Evolutionary conservation across 2,329 filamentous ascomycete genomes (phyloP).

Genomic region (Scedosporium aurantiacum): DNA sequence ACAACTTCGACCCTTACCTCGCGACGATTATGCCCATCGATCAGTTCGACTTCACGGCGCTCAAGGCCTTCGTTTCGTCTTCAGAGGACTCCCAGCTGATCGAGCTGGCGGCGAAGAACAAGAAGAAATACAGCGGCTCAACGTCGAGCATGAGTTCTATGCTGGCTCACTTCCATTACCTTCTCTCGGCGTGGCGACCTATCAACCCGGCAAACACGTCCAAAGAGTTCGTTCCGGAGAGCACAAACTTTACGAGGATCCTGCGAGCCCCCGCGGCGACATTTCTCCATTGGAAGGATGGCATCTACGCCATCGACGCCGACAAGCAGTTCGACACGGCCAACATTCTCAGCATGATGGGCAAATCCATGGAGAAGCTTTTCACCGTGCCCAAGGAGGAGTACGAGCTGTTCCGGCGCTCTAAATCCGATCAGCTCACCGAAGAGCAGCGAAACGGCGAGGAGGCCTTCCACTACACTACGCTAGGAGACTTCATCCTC

Average conservation of each 20-base stretch:
- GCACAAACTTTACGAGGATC: slow-evolving; percentile 59
- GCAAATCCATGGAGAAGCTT: slow-evolving; percentile 93
- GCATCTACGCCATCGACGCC: slow-evolving; percentile 86
- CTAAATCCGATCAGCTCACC: slow-evolving; percentile 54
- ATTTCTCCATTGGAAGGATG: slow-evolving; percentile 73
- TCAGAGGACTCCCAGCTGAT: slow-evolving; percentile 68
- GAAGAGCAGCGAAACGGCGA: slow-evolving; percentile 60
- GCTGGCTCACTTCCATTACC: slow-evolving; percentile 82
- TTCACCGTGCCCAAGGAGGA: slow-evolving; percentile 72
- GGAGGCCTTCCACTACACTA: slow-evolving; percentile 82
- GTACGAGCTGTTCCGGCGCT: slow-evolving; percentile 73
- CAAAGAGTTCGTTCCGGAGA: slow-evolving; percentile 49
- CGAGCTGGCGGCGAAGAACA: slow-evolving; percentile 52
- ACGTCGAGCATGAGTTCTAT: slow-evolving; percentile 93
- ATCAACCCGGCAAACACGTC: slow-evolving; percentile 60
- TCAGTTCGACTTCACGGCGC: slow-evolving; percentile 82
- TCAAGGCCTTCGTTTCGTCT: slow-evolving; percentile 83
- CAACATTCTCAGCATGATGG: slow-evolving; percentile 82
- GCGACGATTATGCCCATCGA: slow-evolving; percentile 83
- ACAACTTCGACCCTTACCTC: slow-evolving; percentile 94
- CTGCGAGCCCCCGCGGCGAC: slow-evolving; percentile 64
- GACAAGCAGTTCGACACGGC: slow-evolving; percentile 84
- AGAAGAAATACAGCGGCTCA: slow-evolving; percentile 80
- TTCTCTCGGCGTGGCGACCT: slow-evolving; percentile 73
- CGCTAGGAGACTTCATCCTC: slow-evolving; percentile 79